phyloP scores from a whole-genome alignment of 2,329 filamentous ascomycete species.

The Xylaria sp. region DNA sequence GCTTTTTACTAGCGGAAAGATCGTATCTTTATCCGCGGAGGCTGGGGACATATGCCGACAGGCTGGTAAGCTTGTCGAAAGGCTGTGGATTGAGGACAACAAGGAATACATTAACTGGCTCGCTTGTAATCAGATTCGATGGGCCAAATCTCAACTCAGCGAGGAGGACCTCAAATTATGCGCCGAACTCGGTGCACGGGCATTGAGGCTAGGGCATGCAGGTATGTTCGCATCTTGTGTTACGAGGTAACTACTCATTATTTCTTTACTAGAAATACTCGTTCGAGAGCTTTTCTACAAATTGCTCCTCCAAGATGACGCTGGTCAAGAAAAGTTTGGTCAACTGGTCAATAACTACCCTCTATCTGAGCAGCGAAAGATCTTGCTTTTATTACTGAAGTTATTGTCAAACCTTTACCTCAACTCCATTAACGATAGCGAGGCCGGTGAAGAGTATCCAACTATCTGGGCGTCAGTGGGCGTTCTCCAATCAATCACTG shows the following conservation, averaged over 20 bases:
- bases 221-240: slow-evolving; percentile 58
- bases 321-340: slow-evolving; percentile 44
- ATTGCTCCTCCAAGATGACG: slow-evolving; percentile 41
- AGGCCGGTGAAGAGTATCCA: slow-evolving; percentile 47
- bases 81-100: slow-evolving; percentile 72
- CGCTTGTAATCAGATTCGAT: slow-evolving; percentile 68
- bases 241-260: slow-evolving; percentile 2
- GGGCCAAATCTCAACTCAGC: slow-evolving; percentile 50
- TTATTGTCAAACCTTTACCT: slow-evolving; percentile 60
- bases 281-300: slow-evolving; percentile 47
- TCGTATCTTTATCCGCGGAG: slow-evolving; percentile 64
- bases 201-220: slow-evolving; percentile 76
- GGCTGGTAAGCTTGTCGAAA: slow-evolving; percentile 45
- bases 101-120: slow-evolving; percentile 77
- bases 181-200: slow-evolving; percentile 64
- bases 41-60: slow-evolving; percentile 62
- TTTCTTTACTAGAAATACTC: slow-evolving; percentile 53
- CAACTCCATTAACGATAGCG: slow-evolving; percentile 48
- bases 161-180: slow-evolving; percentile 55
- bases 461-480: slow-evolving; percentile 68
- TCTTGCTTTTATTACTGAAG: slow-evolving; percentile 54
- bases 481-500: slow-evolving; percentile 62
- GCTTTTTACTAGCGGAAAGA: slow-evolving; percentile 59
- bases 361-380: slow-evolving; percentile 56
- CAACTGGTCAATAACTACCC: slow-evolving; percentile 52